Conservation (phyloP, 2,329 filamentous ascomycete genomes). For the Hypomyces perniciosus region DNA sequence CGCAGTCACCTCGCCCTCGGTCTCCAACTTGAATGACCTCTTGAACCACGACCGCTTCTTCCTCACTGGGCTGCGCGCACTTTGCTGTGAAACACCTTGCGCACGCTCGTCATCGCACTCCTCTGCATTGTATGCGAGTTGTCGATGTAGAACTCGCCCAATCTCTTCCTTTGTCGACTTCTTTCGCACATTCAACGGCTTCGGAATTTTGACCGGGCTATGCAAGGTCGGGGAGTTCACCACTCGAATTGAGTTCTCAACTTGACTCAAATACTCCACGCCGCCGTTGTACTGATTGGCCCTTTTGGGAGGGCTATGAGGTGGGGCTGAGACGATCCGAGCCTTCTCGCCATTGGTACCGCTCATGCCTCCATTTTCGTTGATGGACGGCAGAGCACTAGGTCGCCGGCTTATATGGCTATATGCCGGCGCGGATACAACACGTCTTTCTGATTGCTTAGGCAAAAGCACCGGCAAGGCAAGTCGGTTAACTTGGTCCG, state of each 20-base stretch:
- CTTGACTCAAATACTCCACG: conserved; percentile 40
- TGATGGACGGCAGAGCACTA: conserved; percentile 43
- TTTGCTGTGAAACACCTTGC: conserved; percentile 10
- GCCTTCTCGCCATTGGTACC: conserved; percentile 27
- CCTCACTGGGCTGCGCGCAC: conserved; percentile 18
- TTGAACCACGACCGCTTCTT: conserved; percentile 51
- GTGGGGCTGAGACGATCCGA: conserved; percentile 43
- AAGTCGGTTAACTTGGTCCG: conserved; percentile 22
- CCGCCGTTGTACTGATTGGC: conserved; percentile 29
- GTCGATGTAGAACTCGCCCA: conserved; percentile 16
- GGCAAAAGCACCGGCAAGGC: conserved; percentile 27
- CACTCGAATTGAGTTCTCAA: conserved; percentile 48
- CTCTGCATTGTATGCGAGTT: conserved; percentile 15
- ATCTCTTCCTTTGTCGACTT: conserved; percentile 23
- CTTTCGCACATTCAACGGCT: conserved; percentile 38
- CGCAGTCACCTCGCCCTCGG: neutral
- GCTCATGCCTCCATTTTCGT: conserved; percentile 32
- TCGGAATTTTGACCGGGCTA: conserved; percentile 30
- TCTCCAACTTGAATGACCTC: conserved; percentile 34
- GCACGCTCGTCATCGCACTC: conserved; percentile 15
- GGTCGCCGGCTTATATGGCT: conserved; percentile 33
- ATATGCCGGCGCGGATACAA: conserved; percentile 47
- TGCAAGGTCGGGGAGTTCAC: conserved; percentile 43
- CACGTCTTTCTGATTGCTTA: conserved; percentile 37
- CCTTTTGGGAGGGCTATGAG: conserved; percentile 27